Evolutionary conservation across 257 asterid species (phyloP), one percentile per base, ranked within the genome.

Genomic region (Primulina huaijiensis): DNA sequence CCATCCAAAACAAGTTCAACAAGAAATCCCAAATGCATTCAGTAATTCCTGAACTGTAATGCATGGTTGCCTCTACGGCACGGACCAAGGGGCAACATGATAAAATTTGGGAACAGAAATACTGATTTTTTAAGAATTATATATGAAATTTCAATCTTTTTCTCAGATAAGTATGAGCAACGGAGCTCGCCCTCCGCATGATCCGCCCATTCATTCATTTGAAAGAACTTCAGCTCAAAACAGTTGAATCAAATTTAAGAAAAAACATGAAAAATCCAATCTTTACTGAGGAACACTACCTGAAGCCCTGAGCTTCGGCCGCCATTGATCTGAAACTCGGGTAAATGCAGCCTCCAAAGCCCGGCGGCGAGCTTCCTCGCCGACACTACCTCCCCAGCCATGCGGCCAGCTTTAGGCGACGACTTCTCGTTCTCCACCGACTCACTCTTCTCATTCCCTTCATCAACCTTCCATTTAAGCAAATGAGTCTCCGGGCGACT

Each of bases 301-400:
- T 86, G 77, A 74, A 79, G 62, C 72, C 78, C 83, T 73, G 72
- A 62, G 30, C 61, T 78, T 25, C 80, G 76, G 67, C 71, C 81
- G 57, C 59, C 82, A 62, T 68, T 59, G 20, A 33, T 21, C 67
- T 75, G 78, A 34, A 73, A 69, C 73, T 85, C 87, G 72, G 81
- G 74, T 77, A 73, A 65, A 3, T 70, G 79, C 76, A 82, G 72
- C 72, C 88, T 71, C 93, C 93, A 87, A 34, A 87, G 72, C 9
- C 84, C 81, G 30, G 83, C 85, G 30, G 82, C 90, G 46, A 87
- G 88, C 73, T 83, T 85, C 83, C 93, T 85, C 37, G 86, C 79
- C 5, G 90, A 81, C 21, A 81, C 83, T 31, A 37, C 75, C 2
- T 71, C 50, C 77, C 62, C 74, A 52, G 60, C 58, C 72, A 72